Percentiles rank a stretch among this genome's conserved stretches.
phyloP scores from a whole-genome alignment of 768 basidiomycete genomes.

The Amanita rimosa region DNA sequence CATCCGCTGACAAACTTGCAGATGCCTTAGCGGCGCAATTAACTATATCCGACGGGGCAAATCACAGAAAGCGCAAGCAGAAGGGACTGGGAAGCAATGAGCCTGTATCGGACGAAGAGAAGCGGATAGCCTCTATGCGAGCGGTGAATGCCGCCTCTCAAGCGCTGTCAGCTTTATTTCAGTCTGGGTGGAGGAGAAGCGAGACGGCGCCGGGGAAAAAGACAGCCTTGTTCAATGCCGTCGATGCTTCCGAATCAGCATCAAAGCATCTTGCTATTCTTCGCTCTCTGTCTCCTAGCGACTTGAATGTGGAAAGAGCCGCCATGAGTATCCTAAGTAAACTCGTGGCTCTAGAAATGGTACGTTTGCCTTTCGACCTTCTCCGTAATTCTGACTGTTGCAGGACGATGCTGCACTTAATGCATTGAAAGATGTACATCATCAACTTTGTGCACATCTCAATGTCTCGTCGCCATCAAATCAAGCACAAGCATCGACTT shows the following conservation, averaged over 20 bases:
- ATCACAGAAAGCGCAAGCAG: not conserved
- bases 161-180: conserved; percentile 34
- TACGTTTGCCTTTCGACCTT: conserved; percentile 24
- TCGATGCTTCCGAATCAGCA: conserved; percentile 25
- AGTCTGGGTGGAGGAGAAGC: conserved; percentile 50
- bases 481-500: not conserved
- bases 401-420: conserved; percentile 44
- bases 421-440: conserved; percentile 34
- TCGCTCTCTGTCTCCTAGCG: conserved; percentile 30
- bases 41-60: conserved; percentile 4
- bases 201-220: conserved; percentile 13
- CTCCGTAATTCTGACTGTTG: not conserved
- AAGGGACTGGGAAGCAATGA: not conserved
- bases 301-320: conserved; percentile 63
- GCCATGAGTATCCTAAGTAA: conserved; percentile 60
- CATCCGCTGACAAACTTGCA: conserved; percentile 8
- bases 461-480: conserved; percentile 8
- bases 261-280: conserved; percentile 34
- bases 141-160: conserved; percentile 54
- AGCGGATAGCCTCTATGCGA: conserved; percentile 42
- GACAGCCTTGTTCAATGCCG: conserved; percentile 19
- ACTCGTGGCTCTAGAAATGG: conserved; percentile 58
- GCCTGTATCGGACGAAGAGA: conserved; percentile 18
- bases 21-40: conserved; percentile 9
- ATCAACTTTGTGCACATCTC: conserved; percentile 26